Conservation (phyloP, 441 rosid genomes). For the Hura crepitans region DNA sequence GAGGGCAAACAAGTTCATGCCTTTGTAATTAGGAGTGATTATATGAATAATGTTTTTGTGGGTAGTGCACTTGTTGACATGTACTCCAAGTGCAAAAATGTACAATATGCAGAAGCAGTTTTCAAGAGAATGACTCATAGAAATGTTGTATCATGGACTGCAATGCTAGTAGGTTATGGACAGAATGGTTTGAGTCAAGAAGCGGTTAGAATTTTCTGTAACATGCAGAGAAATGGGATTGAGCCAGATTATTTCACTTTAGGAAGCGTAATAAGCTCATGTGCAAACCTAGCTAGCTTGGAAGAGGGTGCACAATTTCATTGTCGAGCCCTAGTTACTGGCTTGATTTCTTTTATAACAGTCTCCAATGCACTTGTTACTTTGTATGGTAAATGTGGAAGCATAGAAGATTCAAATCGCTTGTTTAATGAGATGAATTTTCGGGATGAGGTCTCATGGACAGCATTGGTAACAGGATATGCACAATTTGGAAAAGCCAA, state of each 20-base stretch:
- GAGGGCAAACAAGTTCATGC: conserved; percentile 78
- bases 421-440: conserved; percentile 68
- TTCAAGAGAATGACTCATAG: conserved; percentile 55
- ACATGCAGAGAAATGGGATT: conserved; percentile 74
- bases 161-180: conserved; percentile 91
- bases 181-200: conserved; percentile 76
- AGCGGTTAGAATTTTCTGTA: conserved; percentile 58
- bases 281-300: conserved; percentile 82
- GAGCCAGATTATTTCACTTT: conserved; percentile 80
- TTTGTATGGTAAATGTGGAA: conserved; percentile 87
- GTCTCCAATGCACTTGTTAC: conserved; percentile 89
- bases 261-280: conserved; percentile 84
- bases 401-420: conserved; percentile 50
- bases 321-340: conserved; percentile 58
- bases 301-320: conserved; percentile 95
- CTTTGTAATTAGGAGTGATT: conserved; percentile 48
- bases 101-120: conserved; percentile 59
- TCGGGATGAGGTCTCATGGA: conserved; percentile 88
- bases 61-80: conserved; percentile 94
- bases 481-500: conserved; percentile 80
- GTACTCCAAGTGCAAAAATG: conserved; percentile 73
- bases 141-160: conserved; percentile 94
- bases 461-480: conserved; percentile 80
- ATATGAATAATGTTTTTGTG: conserved; percentile 58
- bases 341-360: conserved; percentile 52